phyloP scores from a whole-genome alignment of 345 rosid species.

The Aegle marmelos region DNA sequence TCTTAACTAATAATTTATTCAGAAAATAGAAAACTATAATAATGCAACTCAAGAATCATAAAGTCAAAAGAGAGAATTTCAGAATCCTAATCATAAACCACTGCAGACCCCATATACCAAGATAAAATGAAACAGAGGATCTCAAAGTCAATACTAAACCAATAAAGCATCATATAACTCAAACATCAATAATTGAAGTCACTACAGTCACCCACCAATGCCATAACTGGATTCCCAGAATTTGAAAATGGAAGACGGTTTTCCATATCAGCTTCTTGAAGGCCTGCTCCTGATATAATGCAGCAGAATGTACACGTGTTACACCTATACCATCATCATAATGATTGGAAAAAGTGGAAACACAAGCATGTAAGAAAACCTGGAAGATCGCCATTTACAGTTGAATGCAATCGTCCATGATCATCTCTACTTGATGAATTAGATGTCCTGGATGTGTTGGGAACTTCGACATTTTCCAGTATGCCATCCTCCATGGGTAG shows the following conservation, averaged over 20 bases:
- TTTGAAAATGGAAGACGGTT: conserved; percentile 77
- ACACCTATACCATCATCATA: background rate
- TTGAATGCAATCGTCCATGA: conserved; percentile 35
- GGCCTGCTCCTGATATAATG: conserved; percentile 38
- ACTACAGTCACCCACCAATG: conserved; percentile 60
- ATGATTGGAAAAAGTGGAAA: conserved; percentile 8
- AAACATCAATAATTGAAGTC: background rate
- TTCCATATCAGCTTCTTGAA: conserved; percentile 57
- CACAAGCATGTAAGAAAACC: conserved; percentile 33
- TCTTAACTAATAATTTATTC: background rate
- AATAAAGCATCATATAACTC: background rate
- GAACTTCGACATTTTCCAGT: conserved; percentile 81
- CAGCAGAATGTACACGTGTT: conserved; percentile 11
- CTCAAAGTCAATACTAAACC: background rate
- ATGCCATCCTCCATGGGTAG: conserved; percentile 84
- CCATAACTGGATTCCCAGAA: conserved; percentile 91
- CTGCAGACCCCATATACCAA: background rate
- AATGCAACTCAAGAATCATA: background rate
- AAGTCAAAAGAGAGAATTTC: background rate
- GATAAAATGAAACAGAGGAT: background rate
- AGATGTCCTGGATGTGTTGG: conserved; percentile 39
- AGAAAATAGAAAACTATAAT: background rate
- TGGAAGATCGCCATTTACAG: conserved; percentile 54
- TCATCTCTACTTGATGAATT: conserved; percentile 51
- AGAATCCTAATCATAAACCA: background rate